Percentiles rank a stretch among this genome's conserved stretches.
phyloP scores from a whole-genome alignment of 768 basidiomycete genomes.

The Pilatotrama ljubarskyi region DNA sequence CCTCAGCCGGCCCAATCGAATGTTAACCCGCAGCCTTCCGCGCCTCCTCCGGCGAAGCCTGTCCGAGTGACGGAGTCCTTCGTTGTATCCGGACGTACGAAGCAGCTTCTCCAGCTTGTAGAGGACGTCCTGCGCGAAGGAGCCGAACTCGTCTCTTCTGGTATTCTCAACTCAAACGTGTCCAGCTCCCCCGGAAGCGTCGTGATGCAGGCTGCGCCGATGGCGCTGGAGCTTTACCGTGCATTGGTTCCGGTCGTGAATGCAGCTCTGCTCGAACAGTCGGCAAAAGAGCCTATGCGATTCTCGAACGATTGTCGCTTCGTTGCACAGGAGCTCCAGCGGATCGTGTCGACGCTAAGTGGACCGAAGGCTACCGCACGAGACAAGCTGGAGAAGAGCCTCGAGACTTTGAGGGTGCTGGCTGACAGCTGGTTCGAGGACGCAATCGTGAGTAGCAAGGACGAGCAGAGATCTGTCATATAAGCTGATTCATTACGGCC shows the following conservation, averaged over 20 bases:
- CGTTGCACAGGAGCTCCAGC: constrained; percentile 54
- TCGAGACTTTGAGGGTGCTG: constrained; percentile 50
- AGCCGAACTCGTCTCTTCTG: constrained; percentile 57
- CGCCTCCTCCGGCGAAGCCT: constrained; percentile 10
- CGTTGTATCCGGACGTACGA: constrained; percentile 57
- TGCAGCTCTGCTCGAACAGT: constrained; percentile 43
- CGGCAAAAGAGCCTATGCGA: constrained; percentile 61
- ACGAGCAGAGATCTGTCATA: neutral
- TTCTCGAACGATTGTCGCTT: constrained; percentile 84
- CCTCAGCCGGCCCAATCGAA: constrained; percentile 23
- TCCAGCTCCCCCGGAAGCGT: constrained; percentile 45
- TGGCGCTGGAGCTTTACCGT: constrained; percentile 75
- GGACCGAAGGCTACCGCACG: constrained; percentile 30
- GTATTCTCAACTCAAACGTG: constrained; percentile 44
- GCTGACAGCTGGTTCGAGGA: constrained; percentile 73
- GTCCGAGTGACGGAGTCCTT: constrained; percentile 50
- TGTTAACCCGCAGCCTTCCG: constrained; percentile 6
- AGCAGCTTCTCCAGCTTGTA: constrained; percentile 54
- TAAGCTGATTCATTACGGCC: neutral
- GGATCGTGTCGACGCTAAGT: constrained; percentile 28
- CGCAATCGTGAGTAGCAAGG: constrained; percentile 56
- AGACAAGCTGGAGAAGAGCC: constrained; percentile 54
- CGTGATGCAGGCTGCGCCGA: constrained; percentile 60
- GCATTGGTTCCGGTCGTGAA: constrained; percentile 75
- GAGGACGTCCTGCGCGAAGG: constrained; percentile 69